These are phyloP conservation scores for Tetrapisispora iriomotensis DNA, from an alignment of 805 yeast species.

Conservation along the genomic window DNA sequence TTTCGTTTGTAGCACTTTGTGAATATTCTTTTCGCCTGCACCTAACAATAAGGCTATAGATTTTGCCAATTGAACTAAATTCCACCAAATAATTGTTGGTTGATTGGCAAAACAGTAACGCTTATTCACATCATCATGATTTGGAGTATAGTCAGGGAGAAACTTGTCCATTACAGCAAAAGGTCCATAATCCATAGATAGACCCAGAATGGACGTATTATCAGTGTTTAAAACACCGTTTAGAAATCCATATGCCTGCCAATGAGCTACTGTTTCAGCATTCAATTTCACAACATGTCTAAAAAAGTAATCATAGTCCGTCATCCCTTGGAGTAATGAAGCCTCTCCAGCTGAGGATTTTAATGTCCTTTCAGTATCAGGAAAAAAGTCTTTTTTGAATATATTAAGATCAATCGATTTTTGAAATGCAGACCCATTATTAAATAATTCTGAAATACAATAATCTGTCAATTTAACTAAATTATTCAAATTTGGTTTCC, in stretches of 20 bases:
- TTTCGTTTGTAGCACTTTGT: conserved; percentile 26
- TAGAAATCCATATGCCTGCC: conserved; percentile 88
- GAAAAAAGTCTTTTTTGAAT: conserved; percentile 20
- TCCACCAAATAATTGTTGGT: conserved; percentile 90
- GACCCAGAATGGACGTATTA: conserved; percentile 81
- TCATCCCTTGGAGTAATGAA: conserved; percentile 28
- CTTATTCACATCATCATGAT: conserved; percentile 66
- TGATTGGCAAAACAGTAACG: conserved; percentile 78
- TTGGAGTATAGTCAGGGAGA: conserved; percentile 76
- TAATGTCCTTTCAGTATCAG: conserved; percentile 22
- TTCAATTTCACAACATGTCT: conserved; percentile 63
- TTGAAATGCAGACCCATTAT: conserved; percentile 29
- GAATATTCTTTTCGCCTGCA: conserved; percentile 46
- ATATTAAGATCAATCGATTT: conserved; percentile 13
- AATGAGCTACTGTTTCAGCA: conserved; percentile 66
- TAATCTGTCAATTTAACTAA: conserved; percentile 58
- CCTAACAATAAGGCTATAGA: conserved; percentile 74
- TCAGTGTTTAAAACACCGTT: conserved; percentile 95
- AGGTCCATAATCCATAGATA: conserved; percentile 91
- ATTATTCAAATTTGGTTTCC: conserved; percentile 60
- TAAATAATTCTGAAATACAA: conserved; percentile 55
- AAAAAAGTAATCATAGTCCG: conserved; percentile 62
- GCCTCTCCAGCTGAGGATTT: conserved; percentile 5
- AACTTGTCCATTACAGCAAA: conserved; percentile 83
- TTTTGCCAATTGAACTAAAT: conserved; percentile 75